Conservation (phyloP, 441 rosid genomes). For the Isatis lusitanica region DNA sequence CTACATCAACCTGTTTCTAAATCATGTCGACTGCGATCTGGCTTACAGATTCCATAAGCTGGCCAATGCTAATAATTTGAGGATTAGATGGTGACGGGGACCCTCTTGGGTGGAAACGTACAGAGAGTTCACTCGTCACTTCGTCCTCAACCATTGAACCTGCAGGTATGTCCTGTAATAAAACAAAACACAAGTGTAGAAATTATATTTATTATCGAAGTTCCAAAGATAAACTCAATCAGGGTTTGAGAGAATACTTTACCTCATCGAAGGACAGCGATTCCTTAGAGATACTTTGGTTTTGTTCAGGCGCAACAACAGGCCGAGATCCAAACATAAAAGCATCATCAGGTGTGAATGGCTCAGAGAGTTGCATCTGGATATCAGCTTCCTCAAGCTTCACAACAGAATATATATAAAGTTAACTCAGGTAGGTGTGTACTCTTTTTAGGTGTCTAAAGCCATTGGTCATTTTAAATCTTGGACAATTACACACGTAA, state of each 20-base stretch:
- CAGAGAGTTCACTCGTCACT: constrained; percentile 72
- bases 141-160: constrained; percentile 66
- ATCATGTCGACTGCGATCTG: background rate
- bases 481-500: background rate
- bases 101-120: constrained; percentile 59
- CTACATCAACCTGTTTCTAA: constrained; percentile 6
- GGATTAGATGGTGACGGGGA: constrained; percentile 67
- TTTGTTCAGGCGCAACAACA: constrained; percentile 46
- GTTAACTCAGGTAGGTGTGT: background rate
- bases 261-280: constrained; percentile 93
- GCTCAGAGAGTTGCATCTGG: constrained; percentile 60
- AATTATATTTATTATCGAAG: background rate
- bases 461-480: background rate
- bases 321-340: constrained; percentile 66
- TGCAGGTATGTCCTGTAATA: constrained; percentile 58
- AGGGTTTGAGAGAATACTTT: constrained; percentile 21
- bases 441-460: background rate
- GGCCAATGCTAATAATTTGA: constrained; percentile 79
- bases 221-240: background rate
- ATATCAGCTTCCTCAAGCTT: constrained; percentile 68
- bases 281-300: constrained; percentile 63
- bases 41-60: constrained; percentile 88
- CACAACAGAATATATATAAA: constrained; percentile 32
- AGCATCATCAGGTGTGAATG: constrained; percentile 87
- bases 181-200: background rate